Evolutionary conservation across 805 yeast genomes (phyloP), one percentile per base, ranked within the genome.

Genomic region (Debaryomyces hansenii): DNA sequence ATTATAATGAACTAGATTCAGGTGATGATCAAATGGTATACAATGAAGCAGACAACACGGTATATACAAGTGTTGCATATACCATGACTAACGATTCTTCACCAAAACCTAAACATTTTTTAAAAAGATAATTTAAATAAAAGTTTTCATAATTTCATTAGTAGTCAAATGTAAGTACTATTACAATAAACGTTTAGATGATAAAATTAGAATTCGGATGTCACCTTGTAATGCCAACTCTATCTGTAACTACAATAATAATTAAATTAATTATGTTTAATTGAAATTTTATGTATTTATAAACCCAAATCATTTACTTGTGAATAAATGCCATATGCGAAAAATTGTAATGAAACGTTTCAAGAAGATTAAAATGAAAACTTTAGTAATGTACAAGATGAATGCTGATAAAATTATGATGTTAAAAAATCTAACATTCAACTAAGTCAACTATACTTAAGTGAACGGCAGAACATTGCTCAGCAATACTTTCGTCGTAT

Each of bases 401-500:
- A 31, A 31, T 31, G 21, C 27, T 18, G 6, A 16, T 29, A 9
- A 18, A 20, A 37, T 24, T 12, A 9, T 12, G 20, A 27, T n/a
- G 42, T 14, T 18, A 39, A 21, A 18, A 3, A 5, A 31, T 28
- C 49, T 71, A 77, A 72, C 90, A 84, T 38, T 65, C 56, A 51
- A 82, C 75, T 56, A 84, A 73, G 59, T 79, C 81, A 52, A 84
- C 80, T 54, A 83, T 72, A 51, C 72, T 72, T 58, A 86, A 76
- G 62, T 81, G 69, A 58, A 86, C 86, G 48, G 83, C 75, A 45
- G 69, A 61, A 77, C 91, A 85, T 60, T 83, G 87, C 24, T 61
- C 66, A 48, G 84, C 89, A 45, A 83, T 64, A 42, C 53, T 51
- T 65, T 81, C 70, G 63, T 84, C 88, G 68, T 86, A 86, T 68